Conservation (phyloP, 306 rosid genomes). For the Malus sylvestris region DNA sequence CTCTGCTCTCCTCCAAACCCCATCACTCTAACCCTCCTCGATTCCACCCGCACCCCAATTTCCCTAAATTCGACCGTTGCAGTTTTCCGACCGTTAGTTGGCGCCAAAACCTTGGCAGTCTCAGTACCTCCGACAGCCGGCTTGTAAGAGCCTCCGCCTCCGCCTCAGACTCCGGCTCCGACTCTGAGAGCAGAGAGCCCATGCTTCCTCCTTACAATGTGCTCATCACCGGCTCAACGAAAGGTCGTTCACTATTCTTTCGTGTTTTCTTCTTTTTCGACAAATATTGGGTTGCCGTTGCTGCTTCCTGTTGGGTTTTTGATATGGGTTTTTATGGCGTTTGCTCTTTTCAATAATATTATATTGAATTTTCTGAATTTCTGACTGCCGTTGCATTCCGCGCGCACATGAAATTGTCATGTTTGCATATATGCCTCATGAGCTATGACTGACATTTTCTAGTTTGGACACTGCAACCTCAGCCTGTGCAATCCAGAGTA, state of each 20-base stretch:
- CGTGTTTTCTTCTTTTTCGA: background rate
- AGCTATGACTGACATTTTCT: no score
- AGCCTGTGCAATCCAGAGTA: no score
- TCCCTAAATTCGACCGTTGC: conserved; percentile 2
- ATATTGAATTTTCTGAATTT: no score
- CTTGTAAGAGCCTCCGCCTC: conserved; percentile 10
- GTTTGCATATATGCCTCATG: no score
- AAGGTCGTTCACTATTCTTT: conserved; percentile 39
- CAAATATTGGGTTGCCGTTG: no score
- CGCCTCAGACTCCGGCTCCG: conserved; percentile 10
- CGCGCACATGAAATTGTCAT: no score
- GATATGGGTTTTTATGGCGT: background rate
- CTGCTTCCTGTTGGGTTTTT: background rate
- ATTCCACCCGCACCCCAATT: background rate
- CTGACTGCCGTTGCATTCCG: no score
- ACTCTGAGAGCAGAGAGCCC: conserved; percentile 24
- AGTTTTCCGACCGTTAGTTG: conserved; percentile 18
- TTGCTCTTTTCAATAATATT: no score
- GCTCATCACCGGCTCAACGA: conserved; percentile 82
- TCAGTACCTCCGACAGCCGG: background rate
- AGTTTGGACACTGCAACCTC: no score
- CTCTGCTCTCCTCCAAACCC: conserved; percentile 7
- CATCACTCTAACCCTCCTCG: conserved; percentile 3
- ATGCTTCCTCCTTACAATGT: conserved; percentile 81
- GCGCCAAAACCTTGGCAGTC: conserved; percentile 16